A percentile compares a stretch with the other conserved stretches of the same genome.
Evolutionary conservation across 2,329 filamentous ascomycete genomes (phyloP).

Genomic region (Ustulina deusta): DNA sequence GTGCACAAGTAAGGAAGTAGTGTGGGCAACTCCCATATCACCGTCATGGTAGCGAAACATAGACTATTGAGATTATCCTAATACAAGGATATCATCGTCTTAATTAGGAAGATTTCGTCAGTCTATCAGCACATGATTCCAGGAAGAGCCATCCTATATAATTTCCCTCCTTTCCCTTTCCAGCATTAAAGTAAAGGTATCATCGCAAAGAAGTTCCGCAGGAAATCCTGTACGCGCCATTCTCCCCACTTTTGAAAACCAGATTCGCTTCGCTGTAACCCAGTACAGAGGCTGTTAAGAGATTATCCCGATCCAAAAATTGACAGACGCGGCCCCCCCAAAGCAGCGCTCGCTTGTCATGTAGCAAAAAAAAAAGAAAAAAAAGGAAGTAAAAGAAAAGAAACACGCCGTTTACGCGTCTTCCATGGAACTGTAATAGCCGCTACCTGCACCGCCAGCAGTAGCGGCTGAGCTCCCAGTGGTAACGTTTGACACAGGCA

Average conservation of each 20-base stretch:
- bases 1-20: background rate
- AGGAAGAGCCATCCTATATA: background rate
- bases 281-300: background rate
- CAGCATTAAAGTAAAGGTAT: constrained; percentile 14
- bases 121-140: background rate
- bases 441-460: constrained; percentile 75
- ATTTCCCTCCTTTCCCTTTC: background rate
- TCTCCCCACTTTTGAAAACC: background rate
- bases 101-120: background rate
- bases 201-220: constrained; percentile 1
- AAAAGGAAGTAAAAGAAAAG: background rate
- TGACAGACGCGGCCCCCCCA: background rate
- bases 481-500: constrained; percentile 83
- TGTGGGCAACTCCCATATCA: background rate
- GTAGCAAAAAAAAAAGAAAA: background rate
- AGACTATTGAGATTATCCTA: background rate
- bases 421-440: constrained; percentile 81
- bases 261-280: constrained; percentile 17
- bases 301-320: background rate
- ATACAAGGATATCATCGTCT: background rate
- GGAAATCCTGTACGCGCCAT: background rate
- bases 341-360: background rate
- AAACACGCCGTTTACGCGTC: constrained; percentile 62
- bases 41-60: too few species aligned
- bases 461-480: constrained; percentile 86